Evolutionary conservation across 2,329 filamentous ascomycete species (phyloP), one percentile per base, ranked within the genome.

Genomic region (Diplodia scrobiculata): DNA sequence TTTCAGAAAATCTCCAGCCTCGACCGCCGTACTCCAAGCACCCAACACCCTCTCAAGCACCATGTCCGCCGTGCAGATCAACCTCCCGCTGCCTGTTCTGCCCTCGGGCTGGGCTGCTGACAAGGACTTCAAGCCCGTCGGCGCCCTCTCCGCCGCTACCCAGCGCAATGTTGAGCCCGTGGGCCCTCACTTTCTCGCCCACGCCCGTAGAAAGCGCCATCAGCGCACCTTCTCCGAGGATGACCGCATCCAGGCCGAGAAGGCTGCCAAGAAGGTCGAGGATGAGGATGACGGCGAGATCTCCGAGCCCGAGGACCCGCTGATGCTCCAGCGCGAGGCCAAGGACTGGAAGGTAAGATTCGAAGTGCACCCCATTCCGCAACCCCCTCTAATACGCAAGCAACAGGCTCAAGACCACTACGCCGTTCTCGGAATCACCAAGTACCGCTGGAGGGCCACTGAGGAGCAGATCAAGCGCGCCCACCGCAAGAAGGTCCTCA

Each of bases 391-490:
- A 25, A 48, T 60, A 3, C 2, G 51, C 14, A 5, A 19, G 63
- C 29, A 48, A 55, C 25, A 96, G 91, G 85, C 84, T 71, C 95
- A 99, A 88, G 95, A 99, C 77, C 95, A 99, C 83, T 99, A 99
- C 81, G 92, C 95, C 73, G 91, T 99, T 65, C 89, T 99, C 67
- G 95, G 95, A 70, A 83, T 99, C 70, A 90, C 90, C 77, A 96
- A 93, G 81, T 94, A 96, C 84, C 90, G 95, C 74, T 95, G 85
- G 83, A 91, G 87, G 80, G 96, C 95, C 65, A 97, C 91, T 67
- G 93, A 97, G 80, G 94, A 98, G 72, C 94, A 98, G 84, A 98
- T 99, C 85, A 98, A 97, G 86, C 91, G 91, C 73, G 95, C 96
- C 72, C 94, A 99, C 84, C 92, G 95, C 83, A 97, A 96, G 88